phyloP scores from a whole-genome alignment of 2,329 filamentous ascomycete genomes.

The Aspergillus quadricinctus region DNA sequence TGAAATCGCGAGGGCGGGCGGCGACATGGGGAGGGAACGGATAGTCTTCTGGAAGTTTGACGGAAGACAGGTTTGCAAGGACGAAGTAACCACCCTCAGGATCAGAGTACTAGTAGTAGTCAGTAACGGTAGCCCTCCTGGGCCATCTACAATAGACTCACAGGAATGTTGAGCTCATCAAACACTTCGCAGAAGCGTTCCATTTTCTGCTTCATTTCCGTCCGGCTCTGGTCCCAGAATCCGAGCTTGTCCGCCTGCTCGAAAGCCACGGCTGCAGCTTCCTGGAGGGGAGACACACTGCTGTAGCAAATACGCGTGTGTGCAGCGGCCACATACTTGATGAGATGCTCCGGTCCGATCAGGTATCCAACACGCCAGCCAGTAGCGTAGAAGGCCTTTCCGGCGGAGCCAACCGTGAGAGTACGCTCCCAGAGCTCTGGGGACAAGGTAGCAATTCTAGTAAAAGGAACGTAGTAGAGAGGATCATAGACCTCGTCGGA shows the following conservation, averaged over 20 bases:
- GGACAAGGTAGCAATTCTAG: constrained; percentile 82
- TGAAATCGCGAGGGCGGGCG: constrained; percentile 82
- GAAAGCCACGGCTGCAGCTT: constrained; percentile 89
- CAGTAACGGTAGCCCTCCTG: neutral
- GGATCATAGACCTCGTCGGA: constrained; percentile 93
- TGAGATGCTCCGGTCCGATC: constrained; percentile 80
- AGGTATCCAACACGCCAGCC: constrained; percentile 97
- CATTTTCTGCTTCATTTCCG: constrained; percentile 88
- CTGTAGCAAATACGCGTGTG: constrained; percentile 97
- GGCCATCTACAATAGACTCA: constrained; percentile 22
- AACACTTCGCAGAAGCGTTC: constrained; percentile 79
- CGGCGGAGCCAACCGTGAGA: constrained; percentile 88
- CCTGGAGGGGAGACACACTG: constrained; percentile 87
- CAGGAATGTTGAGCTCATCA: constrained; percentile 66
- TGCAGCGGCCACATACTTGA: constrained; percentile 86
- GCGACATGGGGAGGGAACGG: constrained; percentile 86
- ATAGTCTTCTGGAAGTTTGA: constrained; percentile 78
- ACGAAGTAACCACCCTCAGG: constrained; percentile 98
- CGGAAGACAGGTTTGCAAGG: constrained; percentile 85
- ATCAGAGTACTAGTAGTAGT: constrained; percentile 62
- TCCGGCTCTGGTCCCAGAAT: constrained; percentile 82
- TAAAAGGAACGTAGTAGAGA: constrained; percentile 93
- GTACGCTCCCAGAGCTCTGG: constrained; percentile 85
- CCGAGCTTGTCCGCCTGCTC: constrained; percentile 78
- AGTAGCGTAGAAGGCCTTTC: constrained; percentile 97